A percentile compares a stretch with the other conserved stretches of the same genome.
Evolutionary conservation across 495 filamentous ascomycete genomes (phyloP).

Genomic region (Neurospora sp.): DNA sequence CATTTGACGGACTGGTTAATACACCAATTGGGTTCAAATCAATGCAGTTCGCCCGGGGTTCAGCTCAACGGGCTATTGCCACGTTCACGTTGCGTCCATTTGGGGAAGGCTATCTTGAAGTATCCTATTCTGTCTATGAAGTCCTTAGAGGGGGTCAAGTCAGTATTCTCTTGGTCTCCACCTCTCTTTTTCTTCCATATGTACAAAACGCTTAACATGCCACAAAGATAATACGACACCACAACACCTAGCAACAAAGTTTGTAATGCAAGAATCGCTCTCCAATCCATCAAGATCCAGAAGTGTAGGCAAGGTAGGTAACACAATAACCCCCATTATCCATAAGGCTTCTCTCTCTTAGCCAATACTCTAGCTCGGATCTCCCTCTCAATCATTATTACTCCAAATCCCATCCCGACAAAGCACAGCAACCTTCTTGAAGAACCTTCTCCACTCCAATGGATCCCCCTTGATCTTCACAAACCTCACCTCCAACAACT

Average conservation of each 20-base stretch:
- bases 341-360: background rate
- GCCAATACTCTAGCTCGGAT: too few relatives aligned
- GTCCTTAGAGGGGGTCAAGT: background rate
- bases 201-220: background rate
- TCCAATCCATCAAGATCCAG: background rate
- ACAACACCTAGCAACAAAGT: background rate
- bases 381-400: constrained; percentile 13
- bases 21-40: background rate
- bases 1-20: background rate
- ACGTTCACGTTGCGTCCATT: too few relatives aligned
- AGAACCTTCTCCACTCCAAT: constrained; percentile 92
- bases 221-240: background rate
- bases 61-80: too few relatives aligned
- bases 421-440: constrained; percentile 79
- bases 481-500: constrained; percentile 82
- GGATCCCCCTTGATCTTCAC: constrained; percentile 94
- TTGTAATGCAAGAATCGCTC: background rate
- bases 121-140: background rate
- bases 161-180: background rate
- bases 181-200: background rate
- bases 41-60: too few relatives aligned
- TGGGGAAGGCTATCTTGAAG: background rate
- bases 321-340: background rate
- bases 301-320: background rate
- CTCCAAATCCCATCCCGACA: constrained; percentile 74